Percentiles rank a stretch among this genome's conserved stretches.
Evolutionary conservation across 345 rosid species (phyloP).

Genomic region (Camelina neglecta): DNA sequence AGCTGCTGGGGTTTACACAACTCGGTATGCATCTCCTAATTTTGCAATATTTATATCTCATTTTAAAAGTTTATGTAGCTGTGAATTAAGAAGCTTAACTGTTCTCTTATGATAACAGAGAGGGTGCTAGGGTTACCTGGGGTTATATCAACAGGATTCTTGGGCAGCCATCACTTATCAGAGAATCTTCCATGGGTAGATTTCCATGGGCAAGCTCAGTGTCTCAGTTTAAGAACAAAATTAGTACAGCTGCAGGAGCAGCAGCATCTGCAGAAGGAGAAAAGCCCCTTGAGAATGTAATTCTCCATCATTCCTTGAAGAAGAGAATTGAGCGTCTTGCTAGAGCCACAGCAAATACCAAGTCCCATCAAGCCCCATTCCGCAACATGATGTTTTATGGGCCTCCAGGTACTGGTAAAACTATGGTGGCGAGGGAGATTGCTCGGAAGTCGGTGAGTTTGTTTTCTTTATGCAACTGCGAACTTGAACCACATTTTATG

Average conservation of each 20-base stretch:
- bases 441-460: conserved; percentile 83
- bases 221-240: conserved; percentile 58
- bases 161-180: conserved; percentile 95
- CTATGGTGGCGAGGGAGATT: conserved; percentile 95
- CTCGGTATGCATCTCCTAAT: conserved; percentile 57
- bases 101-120: conserved; percentile 56
- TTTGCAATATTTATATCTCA: not conserved
- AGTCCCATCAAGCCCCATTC: conserved; percentile 89
- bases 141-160: conserved; percentile 88
- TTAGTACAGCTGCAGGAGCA: conserved; percentile 46
- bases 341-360: conserved; percentile 89
- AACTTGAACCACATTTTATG: not conserved
- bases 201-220: conserved; percentile 69
- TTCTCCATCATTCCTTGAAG: conserved; percentile 88
- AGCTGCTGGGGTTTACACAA: conserved; percentile 95
- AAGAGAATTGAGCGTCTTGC: conserved; percentile 92
- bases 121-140: conserved; percentile 97
- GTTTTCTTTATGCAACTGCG: not conserved
- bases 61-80: not conserved
- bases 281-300: conserved; percentile 63
- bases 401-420: conserved; percentile 98
- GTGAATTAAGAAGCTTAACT: conserved; percentile 23
- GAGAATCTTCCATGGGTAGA: conserved; percentile 88
- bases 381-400: conserved; percentile 98
- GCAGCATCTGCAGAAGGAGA: conserved; percentile 50